Conservation (phyloP, 192 early-diverging fungal species). For the Allomyces macrogynus region DNA sequence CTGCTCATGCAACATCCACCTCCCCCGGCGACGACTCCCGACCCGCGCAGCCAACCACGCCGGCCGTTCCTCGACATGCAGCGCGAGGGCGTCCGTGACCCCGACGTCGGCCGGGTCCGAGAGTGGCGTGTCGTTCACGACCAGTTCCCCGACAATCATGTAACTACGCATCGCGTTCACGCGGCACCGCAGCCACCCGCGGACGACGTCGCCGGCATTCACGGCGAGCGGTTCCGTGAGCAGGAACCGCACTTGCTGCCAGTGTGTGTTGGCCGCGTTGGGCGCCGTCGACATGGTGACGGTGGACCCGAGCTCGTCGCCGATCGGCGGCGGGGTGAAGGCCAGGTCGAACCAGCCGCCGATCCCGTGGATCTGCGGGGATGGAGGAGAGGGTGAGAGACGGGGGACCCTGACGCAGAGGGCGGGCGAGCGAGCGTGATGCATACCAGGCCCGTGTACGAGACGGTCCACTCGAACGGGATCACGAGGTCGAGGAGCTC, state of each 20-base stretch:
- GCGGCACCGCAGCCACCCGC: constrained; percentile 65
- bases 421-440: too few relatives aligned
- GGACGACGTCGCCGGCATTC: constrained; percentile 67
- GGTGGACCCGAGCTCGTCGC: constrained; percentile 24
- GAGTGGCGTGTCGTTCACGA: constrained; percentile 23
- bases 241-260: constrained; percentile 92
- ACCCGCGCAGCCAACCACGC: constrained; percentile 3
- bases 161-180: constrained; percentile 87
- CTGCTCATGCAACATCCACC: constrained; percentile 87
- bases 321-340: constrained; percentile 35
- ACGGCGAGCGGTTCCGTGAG: constrained; percentile 85
- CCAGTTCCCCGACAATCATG: constrained; percentile 55
- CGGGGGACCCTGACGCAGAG: too few relatives aligned
- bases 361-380: constrained; percentile 53
- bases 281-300: constrained; percentile 70
- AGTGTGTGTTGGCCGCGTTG: constrained; percentile 73
- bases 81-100: constrained; percentile 16
- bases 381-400: too few relatives aligned
- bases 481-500: constrained; percentile 69
- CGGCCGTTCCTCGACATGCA: constrained; percentile 3
- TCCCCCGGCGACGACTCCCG: constrained; percentile 26
- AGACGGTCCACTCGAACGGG: constrained; percentile 56
- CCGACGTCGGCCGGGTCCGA: constrained; percentile 19
- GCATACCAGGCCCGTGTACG: constrained; percentile 52
- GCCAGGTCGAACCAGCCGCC: constrained; percentile 93